Base-by-base conservation (phyloP, 2,329 filamentous ascomycete species). In the Parasarocladium wereldwijsianum region DNA sequence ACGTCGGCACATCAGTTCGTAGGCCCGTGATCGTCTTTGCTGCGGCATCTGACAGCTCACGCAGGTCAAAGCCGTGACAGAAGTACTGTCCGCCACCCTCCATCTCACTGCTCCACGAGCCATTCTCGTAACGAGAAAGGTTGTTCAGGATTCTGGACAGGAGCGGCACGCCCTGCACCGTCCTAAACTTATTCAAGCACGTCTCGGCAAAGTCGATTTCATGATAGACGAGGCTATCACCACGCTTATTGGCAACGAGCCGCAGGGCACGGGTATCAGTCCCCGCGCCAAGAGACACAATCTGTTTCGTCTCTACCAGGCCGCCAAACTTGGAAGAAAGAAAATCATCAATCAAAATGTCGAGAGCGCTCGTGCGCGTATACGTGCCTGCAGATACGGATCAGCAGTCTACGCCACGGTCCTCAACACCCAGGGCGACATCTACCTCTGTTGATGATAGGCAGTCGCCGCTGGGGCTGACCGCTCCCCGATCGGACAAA, bases 361-460 rank as follows among this genome's bases (percentile, higher is more conserved):
- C 85, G 38, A 98, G 75, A 15, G 81, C 82, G 5, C 67, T 70
- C 7, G 86, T 94, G 36, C 90, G 76, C 14, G 86, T 78, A 46
- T 94, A 96, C n/a, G 87, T 96, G 31, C 85, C 85, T 87, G 18
- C n/a, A 40, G 34, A 15, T 7, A 17, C 12, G 26, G 20, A 18
- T 31, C n/a, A 31, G 19, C 17, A 17, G 11, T 17, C 12, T 24
- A 14, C 13, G n/a, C 12, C n/a, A n/a, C n/a, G n/a, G n/a, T n/a
- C n/a, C n/a, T n/a, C 19, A 21, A 21, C 8, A 21, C 19, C 8
- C 10, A 16, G 15, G 23, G 14, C 26, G 16, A 32, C 16, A 26
- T 8, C 40, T 52, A 84, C 87, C 87, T 70, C 87, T 65, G 48
- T 98, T 96, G 46, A 98, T 93, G 37, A 98, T 82, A 30, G 90